Evolutionary conservation across 129 eudicot species (phyloP), one percentile per base, ranked within the genome.

Genomic region (Helichrysum umbraculigerum): DNA sequence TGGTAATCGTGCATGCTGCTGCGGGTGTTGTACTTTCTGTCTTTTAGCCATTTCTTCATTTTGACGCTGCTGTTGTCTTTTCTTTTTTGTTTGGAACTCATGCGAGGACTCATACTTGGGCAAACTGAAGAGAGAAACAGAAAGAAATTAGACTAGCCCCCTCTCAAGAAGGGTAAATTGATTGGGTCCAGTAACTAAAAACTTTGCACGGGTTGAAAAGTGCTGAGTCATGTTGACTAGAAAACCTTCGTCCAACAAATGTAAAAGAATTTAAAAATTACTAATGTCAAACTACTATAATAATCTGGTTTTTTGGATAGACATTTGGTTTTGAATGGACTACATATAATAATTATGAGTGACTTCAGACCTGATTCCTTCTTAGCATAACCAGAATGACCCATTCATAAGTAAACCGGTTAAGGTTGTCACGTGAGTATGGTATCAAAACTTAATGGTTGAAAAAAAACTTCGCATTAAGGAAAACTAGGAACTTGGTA

Each of bases 71-170:
- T 92, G 96, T 72, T 92, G 96, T 35, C 98, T 86, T 78, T 92
- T 92, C 83, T 92, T 92, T 87, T 89, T 92, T 10, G 98, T 89
- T 73, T 92, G 98, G 75, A 87, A 89, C 58, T 92, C 98, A 2
- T 89, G 96, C n/a, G 96, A 92, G 42, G 98, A 73, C 71, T 92
- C 98, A 2, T 89, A 92, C 29, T 78, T 89, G 17, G 96, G 98
- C 83, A 92, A 86, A 78, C 98, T 92, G 87, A 61, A 4, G 35
- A 61, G 44, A 66, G 32, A 1, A 73, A 14, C 62, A 78, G 16
- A 44, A 64, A 25, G 7, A 20, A 1, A 10, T 17, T 16, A 29
- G 61, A 58, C 10, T 28, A 30, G 41, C 17, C 44, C 42, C 70
- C 16, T 74, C n/a, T 47, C 22, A 62, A 17, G 7, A 52, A 22